Evolutionary conservation across 257 asterid species (phyloP).

Genomic region (Petunia axillaris): DNA sequence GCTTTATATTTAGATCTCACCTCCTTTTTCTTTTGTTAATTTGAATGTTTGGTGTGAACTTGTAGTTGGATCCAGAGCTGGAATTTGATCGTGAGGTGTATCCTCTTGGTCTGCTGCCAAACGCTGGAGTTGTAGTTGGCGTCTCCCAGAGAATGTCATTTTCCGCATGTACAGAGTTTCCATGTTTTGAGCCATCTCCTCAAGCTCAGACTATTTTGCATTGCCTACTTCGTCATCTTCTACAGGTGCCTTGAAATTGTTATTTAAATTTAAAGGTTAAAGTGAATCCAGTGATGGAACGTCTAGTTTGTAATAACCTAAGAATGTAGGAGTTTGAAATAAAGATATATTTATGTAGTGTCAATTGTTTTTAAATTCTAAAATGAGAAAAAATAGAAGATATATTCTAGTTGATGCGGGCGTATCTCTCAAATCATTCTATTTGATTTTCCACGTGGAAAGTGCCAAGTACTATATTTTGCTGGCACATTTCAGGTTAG

Average conservation of each 20-base stretch:
- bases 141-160: slow-evolving; percentile 98
- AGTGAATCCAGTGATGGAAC: not conserved
- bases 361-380: not conserved
- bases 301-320: not conserved
- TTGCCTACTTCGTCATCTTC: slow-evolving; percentile 97
- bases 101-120: slow-evolving; percentile 98
- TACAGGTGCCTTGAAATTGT: slow-evolving; percentile 64
- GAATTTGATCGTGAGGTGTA: slow-evolving; percentile 99
- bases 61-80: slow-evolving; percentile 97
- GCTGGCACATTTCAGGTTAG: not conserved
- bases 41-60: slow-evolving; percentile 38
- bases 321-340: not conserved
- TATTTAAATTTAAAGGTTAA: not conserved
- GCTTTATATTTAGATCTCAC: not conserved
- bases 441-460: slow-evolving; percentile 22
- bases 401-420: not conserved
- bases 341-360: not conserved
- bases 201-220: slow-evolving; percentile 99
- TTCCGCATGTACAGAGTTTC: slow-evolving; percentile 97
- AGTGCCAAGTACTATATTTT: slow-evolving; percentile 6
- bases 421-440: not conserved
- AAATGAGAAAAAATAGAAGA: not conserved
- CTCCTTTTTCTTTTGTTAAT: slow-evolving; percentile 27
- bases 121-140: slow-evolving; percentile 97
- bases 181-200: slow-evolving; percentile 98